A percentile compares a stretch with the other conserved stretches of the same genome.
These are phyloP conservation scores for Verticillium nubilum DNA, from an alignment of 2,329 filamentous ascomycete genomes.

Conservation along the genomic window DNA sequence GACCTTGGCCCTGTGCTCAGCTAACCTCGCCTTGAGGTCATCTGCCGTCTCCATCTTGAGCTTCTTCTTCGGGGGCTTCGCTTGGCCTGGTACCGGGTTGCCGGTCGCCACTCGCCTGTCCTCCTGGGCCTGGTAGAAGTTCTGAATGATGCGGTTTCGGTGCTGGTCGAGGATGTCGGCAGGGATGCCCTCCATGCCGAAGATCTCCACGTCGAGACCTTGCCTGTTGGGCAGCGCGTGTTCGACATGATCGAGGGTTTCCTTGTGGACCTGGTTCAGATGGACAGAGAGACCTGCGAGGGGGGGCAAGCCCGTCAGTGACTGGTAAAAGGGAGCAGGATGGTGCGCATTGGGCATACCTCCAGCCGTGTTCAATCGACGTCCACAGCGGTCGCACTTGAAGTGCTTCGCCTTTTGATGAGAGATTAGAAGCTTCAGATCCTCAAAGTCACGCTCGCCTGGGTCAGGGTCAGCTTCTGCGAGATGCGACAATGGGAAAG, in stretches of 20 bases:
- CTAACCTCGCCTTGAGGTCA: constrained; percentile 75
- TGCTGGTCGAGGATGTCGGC: constrained; percentile 78
- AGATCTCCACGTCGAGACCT: constrained; percentile 88
- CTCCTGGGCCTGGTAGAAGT: constrained; percentile 80
- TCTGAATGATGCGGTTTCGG: constrained; percentile 77
- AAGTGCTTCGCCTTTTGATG: constrained; percentile 99
- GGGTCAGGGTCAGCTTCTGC: constrained; percentile 14
- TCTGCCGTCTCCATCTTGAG: constrained; percentile 68
- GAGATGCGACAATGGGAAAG: constrained; percentile 7
- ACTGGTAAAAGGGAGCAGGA: not conserved
- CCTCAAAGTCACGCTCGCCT: constrained; percentile 94
- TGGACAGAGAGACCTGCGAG: constrained; percentile 80
- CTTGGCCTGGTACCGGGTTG: constrained; percentile 68
- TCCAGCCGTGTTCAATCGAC: constrained; percentile 88
- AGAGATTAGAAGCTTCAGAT: constrained; percentile 90
- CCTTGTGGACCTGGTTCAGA: constrained; percentile 98
- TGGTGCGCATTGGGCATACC: constrained; percentile 49
- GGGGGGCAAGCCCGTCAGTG: constrained; percentile 2
- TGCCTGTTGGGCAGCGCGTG: constrained; percentile 86
- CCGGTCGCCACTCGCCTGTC: constrained; percentile 78
- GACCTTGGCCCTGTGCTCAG: constrained; percentile 67
- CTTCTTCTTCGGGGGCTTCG: constrained; percentile 64
- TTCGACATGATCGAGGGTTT: constrained; percentile 79
- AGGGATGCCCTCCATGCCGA: constrained; percentile 96
- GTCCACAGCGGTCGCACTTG: constrained; percentile 87